Percentiles rank a stretch among this genome's conserved stretches.
Evolutionary conservation across 331 rosid genomes (phyloP).

Genomic region (Quercus lobata): DNA sequence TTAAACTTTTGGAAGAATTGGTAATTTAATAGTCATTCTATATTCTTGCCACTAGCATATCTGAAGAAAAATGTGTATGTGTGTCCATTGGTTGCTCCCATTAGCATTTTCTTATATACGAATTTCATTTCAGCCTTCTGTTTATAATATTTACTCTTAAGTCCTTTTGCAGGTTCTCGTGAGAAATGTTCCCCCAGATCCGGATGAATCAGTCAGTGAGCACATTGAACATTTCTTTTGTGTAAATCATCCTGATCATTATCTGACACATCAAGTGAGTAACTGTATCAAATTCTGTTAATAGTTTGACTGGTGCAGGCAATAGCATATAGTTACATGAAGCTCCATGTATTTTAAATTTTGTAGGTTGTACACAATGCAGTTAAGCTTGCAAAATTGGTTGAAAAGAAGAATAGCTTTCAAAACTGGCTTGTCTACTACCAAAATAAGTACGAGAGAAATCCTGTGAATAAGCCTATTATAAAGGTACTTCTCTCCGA

Average conservation of each 20-base stretch:
- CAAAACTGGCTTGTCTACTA: constrained; percentile 68
- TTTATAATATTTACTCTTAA: constrained; percentile 11
- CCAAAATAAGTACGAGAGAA: constrained; percentile 74
- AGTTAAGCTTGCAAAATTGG: constrained; percentile 72
- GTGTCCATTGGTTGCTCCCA: neutral
- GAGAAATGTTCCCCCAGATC: constrained; percentile 88
- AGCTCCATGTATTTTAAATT: neutral
- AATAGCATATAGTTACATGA: neutral
- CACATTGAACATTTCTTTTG: constrained; percentile 91
- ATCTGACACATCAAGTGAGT: constrained; percentile 79
- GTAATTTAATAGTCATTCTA: neutral
- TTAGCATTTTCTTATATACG: neutral
- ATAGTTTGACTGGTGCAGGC: neutral
- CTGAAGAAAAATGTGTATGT: neutral
- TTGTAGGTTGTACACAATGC: constrained; percentile 78
- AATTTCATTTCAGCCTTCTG: neutral
- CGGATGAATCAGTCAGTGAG: constrained; percentile 83
- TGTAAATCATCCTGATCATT: constrained; percentile 87
- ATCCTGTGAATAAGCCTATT: constrained; percentile 49
- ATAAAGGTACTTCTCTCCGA: constrained; percentile 67
- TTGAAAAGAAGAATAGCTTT: constrained; percentile 49
- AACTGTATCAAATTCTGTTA: neutral
- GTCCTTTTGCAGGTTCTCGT: constrained; percentile 61
- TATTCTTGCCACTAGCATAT: neutral
- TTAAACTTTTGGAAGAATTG: too few relatives aligned